Percentiles rank a stretch among this genome's conserved stretches.
phyloP scores from a whole-genome alignment of 306 rosid genomes.

The Gastrolobium bilobum region DNA sequence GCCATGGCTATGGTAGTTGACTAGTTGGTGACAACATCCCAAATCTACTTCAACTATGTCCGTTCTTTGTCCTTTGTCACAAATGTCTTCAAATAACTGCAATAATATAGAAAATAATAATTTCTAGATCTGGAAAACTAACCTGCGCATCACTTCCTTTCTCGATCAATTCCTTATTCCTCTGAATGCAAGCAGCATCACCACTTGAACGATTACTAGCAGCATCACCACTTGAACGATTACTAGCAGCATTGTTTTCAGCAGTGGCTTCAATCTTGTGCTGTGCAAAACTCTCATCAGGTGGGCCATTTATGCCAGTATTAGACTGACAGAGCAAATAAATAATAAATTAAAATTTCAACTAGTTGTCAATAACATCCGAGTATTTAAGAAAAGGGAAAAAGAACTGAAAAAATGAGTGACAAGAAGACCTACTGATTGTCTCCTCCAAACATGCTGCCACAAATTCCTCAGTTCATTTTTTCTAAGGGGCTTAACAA shows the following conservation, averaged over 20 bases:
- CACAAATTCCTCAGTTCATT: constrained; percentile 93
- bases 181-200: constrained; percentile 59
- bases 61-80: constrained; percentile 2
- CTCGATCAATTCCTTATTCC: constrained; percentile 71
- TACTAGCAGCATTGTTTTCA: constrained; percentile 80
- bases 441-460: constrained; percentile 99
- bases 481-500: constrained; percentile 90
- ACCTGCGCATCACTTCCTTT: constrained; percentile 98
- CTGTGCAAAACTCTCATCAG: constrained; percentile 70
- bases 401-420: not conserved
- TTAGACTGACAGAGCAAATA: constrained; percentile 63
- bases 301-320: constrained; percentile 55
- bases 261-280: constrained; percentile 78
- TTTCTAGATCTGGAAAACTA: constrained; percentile 45
- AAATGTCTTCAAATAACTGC: constrained; percentile 33
- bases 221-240: constrained; percentile 77
- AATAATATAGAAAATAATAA: constrained; percentile 12
- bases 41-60: constrained; percentile 16
- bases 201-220: constrained; percentile 80
- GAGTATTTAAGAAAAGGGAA: not conserved
- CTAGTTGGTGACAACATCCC: constrained; percentile 18
- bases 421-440: constrained; percentile 64
- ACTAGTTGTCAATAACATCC: constrained; percentile 21
- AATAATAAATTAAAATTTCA: constrained; percentile 31
- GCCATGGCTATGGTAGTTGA: not conserved